These are phyloP conservation scores for Rhynchospora tenuis DNA, from an alignment of 176 grass and related monocot species.

Conservation along the genomic window DNA sequence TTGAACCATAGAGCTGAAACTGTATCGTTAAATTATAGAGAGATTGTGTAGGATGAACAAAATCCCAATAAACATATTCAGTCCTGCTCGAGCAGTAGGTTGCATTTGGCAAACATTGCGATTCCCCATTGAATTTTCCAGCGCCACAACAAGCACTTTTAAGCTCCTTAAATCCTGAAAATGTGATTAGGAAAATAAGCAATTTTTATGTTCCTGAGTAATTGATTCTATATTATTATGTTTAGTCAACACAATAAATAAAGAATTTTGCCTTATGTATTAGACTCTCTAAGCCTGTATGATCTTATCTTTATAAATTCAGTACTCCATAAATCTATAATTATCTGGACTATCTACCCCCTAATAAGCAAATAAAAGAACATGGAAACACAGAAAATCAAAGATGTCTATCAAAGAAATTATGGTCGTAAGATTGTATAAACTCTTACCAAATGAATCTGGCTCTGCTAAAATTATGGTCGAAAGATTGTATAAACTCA, in stretches of 20 bases:
- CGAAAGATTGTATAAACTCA: neutral
- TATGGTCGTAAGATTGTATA: neutral
- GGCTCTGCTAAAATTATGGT: neutral
- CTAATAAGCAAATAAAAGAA: no score
- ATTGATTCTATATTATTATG: no score
- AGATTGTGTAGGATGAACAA: conserved; percentile 21
- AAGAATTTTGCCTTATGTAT: no score
- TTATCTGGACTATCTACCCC: no score
- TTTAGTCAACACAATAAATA: no score
- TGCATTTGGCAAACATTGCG: neutral
- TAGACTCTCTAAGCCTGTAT: no score
- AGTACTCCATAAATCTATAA: no score
- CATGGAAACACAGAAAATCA: no score
- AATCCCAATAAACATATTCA: conserved; percentile 28
- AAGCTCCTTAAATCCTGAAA: conserved; percentile 29
- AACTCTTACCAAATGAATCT: conserved; percentile 1
- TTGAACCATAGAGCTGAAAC: neutral
- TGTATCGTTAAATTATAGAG: neutral
- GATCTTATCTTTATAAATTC: no score
- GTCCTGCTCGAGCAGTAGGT: conserved; percentile 12
- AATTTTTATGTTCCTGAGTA: neutral
- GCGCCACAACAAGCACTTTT: conserved; percentile 25
- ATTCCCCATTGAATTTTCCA: conserved; percentile 16
- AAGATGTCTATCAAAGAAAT: neutral
- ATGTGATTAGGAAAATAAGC: neutral